Conservation (phyloP, 352 stramenopile genomes). For the Thalassiosira hispida region DNA sequence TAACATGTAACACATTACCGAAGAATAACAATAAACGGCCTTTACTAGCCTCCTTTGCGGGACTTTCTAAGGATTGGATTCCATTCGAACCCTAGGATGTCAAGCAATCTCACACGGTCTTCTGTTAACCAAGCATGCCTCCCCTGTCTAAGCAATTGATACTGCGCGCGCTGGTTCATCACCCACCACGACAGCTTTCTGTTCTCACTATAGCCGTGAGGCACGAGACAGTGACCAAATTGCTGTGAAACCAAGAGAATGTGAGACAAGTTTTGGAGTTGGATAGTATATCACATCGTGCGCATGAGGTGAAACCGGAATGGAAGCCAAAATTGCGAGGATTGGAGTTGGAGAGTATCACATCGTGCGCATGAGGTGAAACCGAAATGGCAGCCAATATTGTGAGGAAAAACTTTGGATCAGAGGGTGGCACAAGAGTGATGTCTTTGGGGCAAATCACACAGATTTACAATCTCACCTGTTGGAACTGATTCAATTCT, state of each 20-base stretch:
- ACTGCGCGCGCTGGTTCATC: constrained; percentile 27
- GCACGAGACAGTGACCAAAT: constrained; percentile 43
- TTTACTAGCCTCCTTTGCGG: constrained; percentile 1
- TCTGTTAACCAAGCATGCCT: constrained; percentile 25
- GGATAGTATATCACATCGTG: no score
- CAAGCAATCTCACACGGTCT: constrained; percentile 16
- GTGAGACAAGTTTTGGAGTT: not conserved
- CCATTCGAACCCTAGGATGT: constrained; percentile 29
- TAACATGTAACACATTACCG: no score
- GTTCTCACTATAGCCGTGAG: constrained; percentile 49
- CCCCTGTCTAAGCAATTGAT: constrained; percentile 13
- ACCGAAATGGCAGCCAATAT: no score
- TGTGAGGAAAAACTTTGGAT: no score
- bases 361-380: no score
- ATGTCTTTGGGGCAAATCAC: not conserved
- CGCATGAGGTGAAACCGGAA: no score
- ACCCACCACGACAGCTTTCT: constrained; percentile 49
- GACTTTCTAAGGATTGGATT: constrained; percentile 9
- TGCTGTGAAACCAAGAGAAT: not conserved
- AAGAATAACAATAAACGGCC: no score
- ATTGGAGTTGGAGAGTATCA: no score
- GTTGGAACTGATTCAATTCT: constrained; percentile 13
- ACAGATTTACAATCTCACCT: constrained; percentile 3
- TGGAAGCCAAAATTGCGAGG: not conserved
- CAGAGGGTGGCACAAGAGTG: not conserved